These are phyloP conservation scores for Pythium brachiatum DNA, from an alignment of 352 stramenopile genomes.

Conservation along the genomic window DNA sequence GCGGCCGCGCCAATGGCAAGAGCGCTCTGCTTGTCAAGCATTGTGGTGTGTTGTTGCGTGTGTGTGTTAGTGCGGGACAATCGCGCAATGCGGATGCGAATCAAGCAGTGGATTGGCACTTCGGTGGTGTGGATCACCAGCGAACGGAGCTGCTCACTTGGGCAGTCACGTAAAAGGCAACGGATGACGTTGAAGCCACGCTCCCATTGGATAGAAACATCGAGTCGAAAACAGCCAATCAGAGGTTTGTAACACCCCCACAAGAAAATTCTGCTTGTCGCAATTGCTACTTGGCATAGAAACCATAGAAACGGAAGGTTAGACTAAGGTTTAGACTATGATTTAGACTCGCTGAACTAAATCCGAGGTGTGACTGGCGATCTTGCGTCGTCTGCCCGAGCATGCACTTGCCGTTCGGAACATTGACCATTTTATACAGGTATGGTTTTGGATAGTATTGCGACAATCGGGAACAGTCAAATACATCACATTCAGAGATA, in stretches of 20 bases:
- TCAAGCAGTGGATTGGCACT: constrained; percentile 29
- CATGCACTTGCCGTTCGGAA: neutral
- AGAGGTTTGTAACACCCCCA: constrained; percentile 2
- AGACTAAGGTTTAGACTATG: neutral
- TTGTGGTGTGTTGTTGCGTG: constrained; percentile 16
- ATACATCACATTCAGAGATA: neutral
- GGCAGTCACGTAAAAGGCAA: constrained; percentile 7
- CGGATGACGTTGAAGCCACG: constrained; percentile 28
- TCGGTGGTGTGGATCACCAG: neutral
- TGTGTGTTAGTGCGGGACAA: neutral
- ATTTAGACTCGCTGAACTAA: neutral
- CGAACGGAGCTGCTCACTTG: neutral
- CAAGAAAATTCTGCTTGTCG: constrained; percentile 17
- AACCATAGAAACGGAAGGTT: neutral
- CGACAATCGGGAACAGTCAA: no score
- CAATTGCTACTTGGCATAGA: neutral
- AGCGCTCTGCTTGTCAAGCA: constrained; percentile 70
- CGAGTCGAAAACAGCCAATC: constrained; percentile 11
- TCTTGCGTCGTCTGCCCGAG: neutral
- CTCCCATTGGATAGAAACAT: constrained; percentile 20
- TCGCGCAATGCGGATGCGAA: constrained; percentile 1
- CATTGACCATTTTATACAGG: neutral
- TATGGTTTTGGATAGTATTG: neutral
- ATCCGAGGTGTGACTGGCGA: neutral
- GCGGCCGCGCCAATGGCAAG: constrained; percentile 60